Evolutionary conservation across 495 filamentous ascomycete genomes (phyloP), one percentile per base, ranked within the genome.

Genomic region (Aspergillus hancockii): DNA sequence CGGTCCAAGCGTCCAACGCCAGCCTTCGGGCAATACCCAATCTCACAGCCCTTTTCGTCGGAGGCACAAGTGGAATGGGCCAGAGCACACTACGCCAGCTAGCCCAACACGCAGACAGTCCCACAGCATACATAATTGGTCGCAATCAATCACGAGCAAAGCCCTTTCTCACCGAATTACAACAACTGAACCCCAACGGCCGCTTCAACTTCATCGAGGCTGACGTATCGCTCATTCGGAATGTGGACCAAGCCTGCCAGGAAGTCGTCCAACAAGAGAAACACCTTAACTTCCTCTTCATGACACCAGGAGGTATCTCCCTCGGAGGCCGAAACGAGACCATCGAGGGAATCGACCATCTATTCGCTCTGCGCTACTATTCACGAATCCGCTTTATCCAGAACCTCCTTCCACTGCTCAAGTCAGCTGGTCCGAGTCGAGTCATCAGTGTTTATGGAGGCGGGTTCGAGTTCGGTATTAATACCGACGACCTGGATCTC

Each of bases 241-340:
- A 73, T n/a, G 86, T 86, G 19, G 85, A 88, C 64, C 66, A 75
- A n/a, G 67, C 82, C 12, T 89, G 83, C 58, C 53, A 71, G 8
- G 70, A 82, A 47, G 82, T 89, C 52, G 72, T 73, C 60, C 52
- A 60, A 0, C 72, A 75, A 18, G 84, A 87, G 55, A 65, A 63
- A 36, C 67, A 67, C 16, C 64, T 89, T 54, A 84, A 90, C 62
- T 65, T 88, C 7, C 72, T 89, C 0, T 83, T 88, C 65, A 68
- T 69, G 54, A 64, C 60, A 12, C 58, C 56, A 7, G 68, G 66
- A 1, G 60, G 54, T 0, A 57, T 57, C 49, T 60, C 56, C n/a
- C 46, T 71, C 40, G 38, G 58, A 14, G 49, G 55, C 10, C 32
- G 51, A 28, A 56, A 46, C 38, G 51, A 70, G 36, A 72, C 65